Percentiles rank a stretch among this genome's conserved stretches.
phyloP scores from a whole-genome alignment of 768 basidiomycete genomes.

The Boletus tomentosulus region DNA sequence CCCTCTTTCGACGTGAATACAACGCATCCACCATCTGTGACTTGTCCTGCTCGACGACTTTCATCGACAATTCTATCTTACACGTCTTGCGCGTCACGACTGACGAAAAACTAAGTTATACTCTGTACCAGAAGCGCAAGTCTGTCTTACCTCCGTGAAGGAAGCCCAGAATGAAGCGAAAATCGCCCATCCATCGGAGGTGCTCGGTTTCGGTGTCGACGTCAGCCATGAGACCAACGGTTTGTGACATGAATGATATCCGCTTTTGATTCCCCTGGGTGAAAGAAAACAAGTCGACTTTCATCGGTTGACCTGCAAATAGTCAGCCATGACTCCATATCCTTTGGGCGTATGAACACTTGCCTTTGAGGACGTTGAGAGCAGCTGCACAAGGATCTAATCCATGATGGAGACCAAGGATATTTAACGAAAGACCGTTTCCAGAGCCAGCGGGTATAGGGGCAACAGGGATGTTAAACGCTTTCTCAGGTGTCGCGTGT shows the following conservation, averaged over 20 bases:
- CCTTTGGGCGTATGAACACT: neutral
- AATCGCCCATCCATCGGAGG: slow-evolving; percentile 82
- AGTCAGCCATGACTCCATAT: neutral
- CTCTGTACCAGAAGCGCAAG: neutral
- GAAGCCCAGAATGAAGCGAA: slow-evolving; percentile 71
- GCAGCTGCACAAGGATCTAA: slow-evolving; percentile 68
- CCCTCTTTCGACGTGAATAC: slow-evolving; percentile 33
- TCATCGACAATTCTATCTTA: slow-evolving; percentile 66
- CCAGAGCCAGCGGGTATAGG: slow-evolving; percentile 83
- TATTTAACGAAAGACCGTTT: slow-evolving; percentile 70
- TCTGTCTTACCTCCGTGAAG: slow-evolving; percentile 56
- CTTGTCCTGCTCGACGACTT: slow-evolving; percentile 69
- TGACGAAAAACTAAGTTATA: slow-evolving; percentile 22
- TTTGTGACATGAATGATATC: slow-evolving; percentile 82
- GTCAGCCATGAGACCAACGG: slow-evolving; percentile 82
- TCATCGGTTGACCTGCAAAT: slow-evolving; percentile 62
- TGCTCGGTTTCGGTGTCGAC: slow-evolving; percentile 81
- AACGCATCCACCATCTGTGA: slow-evolving; percentile 57
- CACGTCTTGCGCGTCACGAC: slow-evolving; percentile 62
- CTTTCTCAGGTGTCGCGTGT: slow-evolving; percentile 54
- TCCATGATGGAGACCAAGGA: slow-evolving; percentile 66
- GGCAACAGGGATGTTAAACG: slow-evolving; percentile 65
- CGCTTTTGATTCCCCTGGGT: slow-evolving; percentile 57
- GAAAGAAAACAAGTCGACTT: slow-evolving; percentile 75
- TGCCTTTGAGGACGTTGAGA: slow-evolving; percentile 77